Percentiles rank a stretch among this genome's conserved stretches.
phyloP scores from a whole-genome alignment of 1,139 yeast species.

The Yamadazyma atmosphaerica region DNA sequence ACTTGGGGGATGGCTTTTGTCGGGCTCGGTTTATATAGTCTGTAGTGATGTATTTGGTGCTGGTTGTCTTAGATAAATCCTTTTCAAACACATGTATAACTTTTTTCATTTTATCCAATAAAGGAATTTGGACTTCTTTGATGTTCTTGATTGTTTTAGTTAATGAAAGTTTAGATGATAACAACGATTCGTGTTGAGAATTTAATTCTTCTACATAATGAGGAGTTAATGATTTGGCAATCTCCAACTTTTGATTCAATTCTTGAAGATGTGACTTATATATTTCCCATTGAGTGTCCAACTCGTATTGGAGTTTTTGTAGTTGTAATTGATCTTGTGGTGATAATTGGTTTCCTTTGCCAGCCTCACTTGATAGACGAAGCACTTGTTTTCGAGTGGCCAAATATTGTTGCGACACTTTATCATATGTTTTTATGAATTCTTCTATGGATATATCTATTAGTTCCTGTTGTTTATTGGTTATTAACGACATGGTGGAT shows the following conservation, averaged over 20 bases:
- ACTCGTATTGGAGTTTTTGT: slow-evolving; percentile 25
- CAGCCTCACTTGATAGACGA: slow-evolving; percentile 18
- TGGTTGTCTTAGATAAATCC: slow-evolving; percentile 17
- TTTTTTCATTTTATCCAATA: slow-evolving; percentile 33
- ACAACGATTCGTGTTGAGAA: slow-evolving; percentile 21
- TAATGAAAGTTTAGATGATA: slow-evolving; percentile 18
- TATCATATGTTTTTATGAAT: slow-evolving; percentile 37
- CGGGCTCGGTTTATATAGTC: slow-evolving; percentile 7
- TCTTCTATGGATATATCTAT: slow-evolving; percentile 34
- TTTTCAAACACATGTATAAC: slow-evolving; percentile 27
- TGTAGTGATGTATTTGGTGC: slow-evolving; percentile 11
- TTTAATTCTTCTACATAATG: slow-evolving; percentile 24
- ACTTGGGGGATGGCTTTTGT: slow-evolving; percentile 11
- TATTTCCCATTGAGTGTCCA: slow-evolving; percentile 26
- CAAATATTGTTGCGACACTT: slow-evolving; percentile 31
- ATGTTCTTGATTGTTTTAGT: slow-evolving; percentile 27
- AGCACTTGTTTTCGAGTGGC: slow-evolving; percentile 35
- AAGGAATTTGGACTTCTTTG: slow-evolving; percentile 34
- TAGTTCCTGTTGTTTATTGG: slow-evolving; percentile 32
- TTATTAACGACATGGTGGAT: slow-evolving; percentile 33
- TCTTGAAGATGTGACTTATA: slow-evolving; percentile 28
- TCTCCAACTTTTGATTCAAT: slow-evolving; percentile 21
- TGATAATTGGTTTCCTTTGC: slow-evolving; percentile 11
- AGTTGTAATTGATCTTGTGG: slow-evolving; percentile 13
- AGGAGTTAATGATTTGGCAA: slow-evolving; percentile 16